Base-by-base conservation (phyloP, 2,329 filamentous ascomycete species). In the Botryotinia convoluta region DNA sequence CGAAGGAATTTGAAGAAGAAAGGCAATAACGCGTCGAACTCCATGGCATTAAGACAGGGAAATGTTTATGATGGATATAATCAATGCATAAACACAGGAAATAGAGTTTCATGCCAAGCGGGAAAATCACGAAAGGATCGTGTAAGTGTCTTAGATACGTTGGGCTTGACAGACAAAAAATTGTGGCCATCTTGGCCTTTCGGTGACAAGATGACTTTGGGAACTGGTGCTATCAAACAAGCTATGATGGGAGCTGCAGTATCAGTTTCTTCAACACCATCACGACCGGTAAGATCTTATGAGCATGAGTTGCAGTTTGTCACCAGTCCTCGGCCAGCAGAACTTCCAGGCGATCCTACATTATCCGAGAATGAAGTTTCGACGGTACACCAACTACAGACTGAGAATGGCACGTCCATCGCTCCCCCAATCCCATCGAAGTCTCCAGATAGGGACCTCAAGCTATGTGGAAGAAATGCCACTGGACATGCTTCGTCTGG, bases 181-280 rank as follows among this genome's bases (percentile, higher is more conserved):
- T 37, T 67, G 10, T 67, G 63, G 63, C 63, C 63, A 9, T 67
- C 63, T 37, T 67, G 63, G 63, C 63, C 63, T 37, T 67, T 67
- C 32, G 63, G 63, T 10, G 63, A 67, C 14, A 67, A 51, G 32
- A 45, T 35, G 14, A 35, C 32, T 7, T 48, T 67, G 44, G 63
- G 63, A 4, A 67, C 63, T 32, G 32, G 16, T n/a, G 16, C 63
- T 51, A 67, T 67, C 44, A 67, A 67, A 32, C 22, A 51, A 35
- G 44, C 63, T 4, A 67, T 67, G 9, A 67, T 67, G 32, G 63
- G 63, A 9, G 45, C 63, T 14, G 32, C 29, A 37, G 20, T 67
- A 20, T 44, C 63, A 39, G 22, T 51, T 1, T 20, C 44, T 2
- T 51, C 45, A 51, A 32, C 22, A 51, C 63, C 63, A 22, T 10